A percentile compares a stretch with the other conserved stretches of the same genome.
phyloP scores from a whole-genome alignment of 192 early-diverging fungal species.

The Powellomyces hirtus region DNA sequence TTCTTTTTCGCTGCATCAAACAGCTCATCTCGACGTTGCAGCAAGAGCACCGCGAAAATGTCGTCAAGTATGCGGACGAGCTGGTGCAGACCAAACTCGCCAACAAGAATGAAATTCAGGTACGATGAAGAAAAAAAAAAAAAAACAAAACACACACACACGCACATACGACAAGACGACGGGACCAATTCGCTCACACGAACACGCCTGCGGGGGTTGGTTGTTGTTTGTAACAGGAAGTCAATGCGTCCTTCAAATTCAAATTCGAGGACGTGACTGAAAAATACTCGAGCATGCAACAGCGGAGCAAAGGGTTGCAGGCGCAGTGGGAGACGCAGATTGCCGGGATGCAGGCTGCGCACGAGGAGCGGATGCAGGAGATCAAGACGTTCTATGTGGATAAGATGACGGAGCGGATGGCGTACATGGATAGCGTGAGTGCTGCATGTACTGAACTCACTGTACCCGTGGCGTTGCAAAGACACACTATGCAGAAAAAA shows the following conservation, averaged over 20 bases:
- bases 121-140: too few species aligned
- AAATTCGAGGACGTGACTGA: conserved; percentile 66
- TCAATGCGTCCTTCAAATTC: conserved; percentile 48
- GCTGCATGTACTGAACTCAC: too few species aligned
- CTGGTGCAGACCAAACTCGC: background rate
- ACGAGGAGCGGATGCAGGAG: conserved; percentile 48
- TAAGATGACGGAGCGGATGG: conserved; percentile 50
- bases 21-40: background rate
- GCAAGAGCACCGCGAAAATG: background rate
- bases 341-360: conserved; percentile 46
- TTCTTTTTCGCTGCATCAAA: too few species aligned
- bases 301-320: conserved; percentile 48
- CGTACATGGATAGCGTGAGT: conserved; percentile 52
- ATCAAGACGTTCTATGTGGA: conserved; percentile 52
- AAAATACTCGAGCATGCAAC: conserved; percentile 55
- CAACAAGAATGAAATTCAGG: background rate
- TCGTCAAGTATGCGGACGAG: background rate
- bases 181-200: too few species aligned
- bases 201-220: too few species aligned
- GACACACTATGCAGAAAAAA: background rate
- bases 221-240: too few species aligned
- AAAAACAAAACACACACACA: too few species aligned
- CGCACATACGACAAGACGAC: too few species aligned
- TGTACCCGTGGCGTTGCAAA: too few species aligned
- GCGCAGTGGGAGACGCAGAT: conserved; percentile 57